Conservation (phyloP, 169 alveolate genomes). For the Cyclospora cayetanensis region DNA sequence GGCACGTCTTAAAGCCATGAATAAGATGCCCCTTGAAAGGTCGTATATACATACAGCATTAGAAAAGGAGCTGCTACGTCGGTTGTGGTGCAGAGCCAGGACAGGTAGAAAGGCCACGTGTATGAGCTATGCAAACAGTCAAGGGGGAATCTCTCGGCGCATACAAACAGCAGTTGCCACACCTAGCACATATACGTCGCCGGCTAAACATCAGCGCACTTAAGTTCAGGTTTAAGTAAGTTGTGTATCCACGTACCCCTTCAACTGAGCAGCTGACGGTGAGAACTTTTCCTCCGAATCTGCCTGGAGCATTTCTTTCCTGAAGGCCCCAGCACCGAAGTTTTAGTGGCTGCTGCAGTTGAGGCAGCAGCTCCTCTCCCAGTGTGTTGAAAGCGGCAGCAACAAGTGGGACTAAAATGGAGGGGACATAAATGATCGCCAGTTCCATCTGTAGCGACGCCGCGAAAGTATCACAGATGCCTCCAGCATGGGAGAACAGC, state of each 20-base stretch:
- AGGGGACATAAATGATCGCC: constrained; percentile 67
- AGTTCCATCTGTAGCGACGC: constrained; percentile 66
- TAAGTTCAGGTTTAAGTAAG: too few relatives aligned
- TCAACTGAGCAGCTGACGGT: constrained; percentile 69
- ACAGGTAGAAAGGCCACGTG: too few relatives aligned
- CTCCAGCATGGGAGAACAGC: constrained; percentile 68
- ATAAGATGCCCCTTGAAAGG: too few relatives aligned
- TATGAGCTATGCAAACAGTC: too few relatives aligned
- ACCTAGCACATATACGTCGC: too few relatives aligned
- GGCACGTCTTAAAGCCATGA: too few relatives aligned
- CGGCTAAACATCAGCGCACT: too few relatives aligned
- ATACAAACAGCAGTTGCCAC: too few relatives aligned
- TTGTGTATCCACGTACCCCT: constrained; percentile 57
- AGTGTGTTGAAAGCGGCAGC: constrained; percentile 29
- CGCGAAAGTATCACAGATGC: constrained; percentile 71
- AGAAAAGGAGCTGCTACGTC: too few relatives aligned
- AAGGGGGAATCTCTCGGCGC: too few relatives aligned
- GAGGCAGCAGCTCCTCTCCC: constrained; percentile 57
- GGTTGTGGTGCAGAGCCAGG: too few relatives aligned
- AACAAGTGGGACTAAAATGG: constrained; percentile 14
- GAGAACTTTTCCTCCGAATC: constrained; percentile 71
- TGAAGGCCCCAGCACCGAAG: constrained; percentile 69
- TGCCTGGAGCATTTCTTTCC: constrained; percentile 68
- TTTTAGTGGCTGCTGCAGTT: constrained; percentile 45
- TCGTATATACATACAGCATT: too few relatives aligned